These are phyloP conservation scores for Aureobasidium namibiae DNA, from an alignment of 2,329 filamentous ascomycete genomes.

Conservation along the genomic window DNA sequence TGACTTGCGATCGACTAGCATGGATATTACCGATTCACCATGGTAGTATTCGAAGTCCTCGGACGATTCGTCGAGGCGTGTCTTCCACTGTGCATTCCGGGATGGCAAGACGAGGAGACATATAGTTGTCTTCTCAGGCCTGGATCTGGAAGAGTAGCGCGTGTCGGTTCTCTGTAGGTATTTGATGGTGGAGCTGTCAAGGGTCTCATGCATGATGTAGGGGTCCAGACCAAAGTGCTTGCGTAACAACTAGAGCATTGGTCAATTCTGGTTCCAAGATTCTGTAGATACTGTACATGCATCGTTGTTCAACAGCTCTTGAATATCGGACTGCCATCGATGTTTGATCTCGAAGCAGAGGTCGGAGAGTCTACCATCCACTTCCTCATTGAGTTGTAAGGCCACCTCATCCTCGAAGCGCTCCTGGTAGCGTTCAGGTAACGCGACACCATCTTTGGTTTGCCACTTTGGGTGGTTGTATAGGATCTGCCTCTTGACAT, in stretches of 20 bases:
- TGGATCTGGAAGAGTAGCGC: background rate
- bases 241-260: background rate
- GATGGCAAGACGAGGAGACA: background rate
- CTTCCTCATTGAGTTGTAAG: background rate
- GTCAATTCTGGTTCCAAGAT: background rate
- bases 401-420: background rate
- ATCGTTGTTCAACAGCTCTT: background rate
- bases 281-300: background rate
- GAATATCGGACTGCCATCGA: background rate
- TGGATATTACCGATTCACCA: background rate
- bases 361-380: background rate
- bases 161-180: background rate
- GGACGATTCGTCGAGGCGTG: background rate
- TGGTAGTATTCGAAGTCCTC: background rate
- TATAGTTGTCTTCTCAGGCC: background rate
- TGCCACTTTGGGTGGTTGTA: background rate
- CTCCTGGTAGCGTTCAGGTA: background rate
- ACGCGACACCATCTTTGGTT: background rate
- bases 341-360: background rate
- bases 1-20: background rate
- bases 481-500: background rate
- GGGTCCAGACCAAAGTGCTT: background rate
- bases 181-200: background rate
- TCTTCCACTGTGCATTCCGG: background rate
- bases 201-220: background rate